Base-by-base conservation (phyloP, 345 rosid genomes). In the Pistacia vera region DNA sequence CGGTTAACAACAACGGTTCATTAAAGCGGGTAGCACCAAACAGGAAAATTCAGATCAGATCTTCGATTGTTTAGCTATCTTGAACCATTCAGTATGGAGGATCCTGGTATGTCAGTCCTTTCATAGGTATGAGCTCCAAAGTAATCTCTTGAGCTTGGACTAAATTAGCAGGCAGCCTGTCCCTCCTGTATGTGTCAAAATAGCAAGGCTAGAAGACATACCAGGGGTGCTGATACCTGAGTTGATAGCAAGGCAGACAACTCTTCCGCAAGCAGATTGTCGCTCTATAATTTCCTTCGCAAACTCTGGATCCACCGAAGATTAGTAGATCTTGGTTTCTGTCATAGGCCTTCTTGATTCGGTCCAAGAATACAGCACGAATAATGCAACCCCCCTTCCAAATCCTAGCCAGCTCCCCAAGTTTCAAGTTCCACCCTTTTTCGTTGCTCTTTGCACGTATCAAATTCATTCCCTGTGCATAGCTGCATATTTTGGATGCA, bases 51-150 rank as follows among this genome's bases (percentile, higher is more conserved):
- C 71, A 56, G 48, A 51, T 79, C 68, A 79, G 25, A 68, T 73
- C 71, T 79, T 79, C 10, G 75, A 68, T 68, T 14, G 71, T 65
- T 63, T 67, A 44, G 85, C 82, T 36, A 79, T 62, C 79, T 79
- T 79, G 77, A 72, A 75, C 82, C 82, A 79, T 25, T 82, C 82
- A 11, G 82, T 79, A 57, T 82, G 82, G 80, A 82, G 69, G 85
- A 71, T 16, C 84, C 81, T 44, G 64, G 28, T 5, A 63, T 41
- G 61, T 78, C 85, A 54, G 30, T 57, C 73, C 80, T 77, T 76
- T 69, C 81, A 51, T 77, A 73, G 7, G 83, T 83, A 55, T 76
- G 83, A 35, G 81, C 78, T 49, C 83, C 80, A 61, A 82, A 75
- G 75, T 79, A 79, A 57, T 79, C 85, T 49, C 80, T 71, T 79